Evolutionary conservation across 2,329 filamentous ascomycete species (phyloP).

Genomic region (Monosporascus sp.): DNA sequence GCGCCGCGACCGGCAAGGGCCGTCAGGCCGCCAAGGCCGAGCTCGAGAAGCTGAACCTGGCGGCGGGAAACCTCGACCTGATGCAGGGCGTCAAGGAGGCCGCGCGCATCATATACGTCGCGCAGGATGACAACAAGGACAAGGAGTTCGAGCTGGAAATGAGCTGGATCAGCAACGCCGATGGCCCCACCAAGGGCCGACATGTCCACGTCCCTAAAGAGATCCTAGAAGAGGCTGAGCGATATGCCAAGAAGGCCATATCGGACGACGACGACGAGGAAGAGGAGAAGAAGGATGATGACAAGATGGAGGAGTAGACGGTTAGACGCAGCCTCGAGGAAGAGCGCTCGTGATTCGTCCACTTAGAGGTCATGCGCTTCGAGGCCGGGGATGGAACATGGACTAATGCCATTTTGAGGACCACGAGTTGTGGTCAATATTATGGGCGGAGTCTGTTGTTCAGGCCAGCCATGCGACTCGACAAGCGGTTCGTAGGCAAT

Average conservation of each 20-base stretch:
- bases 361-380: constrained; percentile 13
- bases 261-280: constrained; percentile 85
- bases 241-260: constrained; percentile 82
- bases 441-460: neutral
- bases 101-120: constrained; percentile 92
- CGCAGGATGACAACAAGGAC: constrained; percentile 98
- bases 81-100: constrained; percentile 92
- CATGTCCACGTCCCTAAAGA: constrained; percentile 93
- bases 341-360: constrained; percentile 1
- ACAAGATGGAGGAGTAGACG: constrained; percentile 85
- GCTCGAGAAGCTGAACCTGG: constrained; percentile 93
- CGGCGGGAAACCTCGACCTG: constrained; percentile 70
- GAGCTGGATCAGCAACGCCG: constrained; percentile 87
- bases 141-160: constrained; percentile 99
- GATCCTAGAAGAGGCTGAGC: constrained; percentile 85
- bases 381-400: constrained; percentile 13
- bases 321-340: neutral
- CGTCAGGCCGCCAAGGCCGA: constrained; percentile 96
- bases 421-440: constrained; percentile 5
- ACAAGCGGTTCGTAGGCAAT: too few relatives aligned
- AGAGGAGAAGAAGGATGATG: constrained; percentile 56
- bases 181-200: constrained; percentile 85
- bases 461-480: too few relatives aligned
- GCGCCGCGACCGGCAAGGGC: constrained; percentile 94
- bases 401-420: constrained; percentile 18